Evolutionary conservation across 2,329 filamentous ascomycete species (phyloP).

Genomic region (Peltaster fructicola): DNA sequence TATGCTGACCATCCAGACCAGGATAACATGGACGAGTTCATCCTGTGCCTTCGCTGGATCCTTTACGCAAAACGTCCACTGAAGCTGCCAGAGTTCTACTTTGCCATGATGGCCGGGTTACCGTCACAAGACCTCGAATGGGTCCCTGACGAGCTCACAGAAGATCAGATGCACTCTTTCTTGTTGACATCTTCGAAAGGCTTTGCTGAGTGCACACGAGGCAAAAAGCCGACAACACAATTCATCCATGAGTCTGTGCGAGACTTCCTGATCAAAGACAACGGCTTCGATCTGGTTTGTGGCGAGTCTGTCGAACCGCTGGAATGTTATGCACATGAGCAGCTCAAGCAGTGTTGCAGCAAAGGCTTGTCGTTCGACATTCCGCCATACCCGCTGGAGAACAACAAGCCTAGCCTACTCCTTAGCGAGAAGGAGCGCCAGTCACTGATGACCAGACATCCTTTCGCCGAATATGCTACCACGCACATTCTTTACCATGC

Average conservation of each 20-base stretch:
- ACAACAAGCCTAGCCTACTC: no score
- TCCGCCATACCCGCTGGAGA: no score
- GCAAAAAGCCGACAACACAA: slow-evolving; percentile 22
- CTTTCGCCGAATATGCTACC: slow-evolving; percentile 30
- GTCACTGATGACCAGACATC: slow-evolving; percentile 14
- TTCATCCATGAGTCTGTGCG: slow-evolving; percentile 37
- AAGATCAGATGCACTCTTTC: slow-evolving; percentile 16
- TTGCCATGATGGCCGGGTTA: slow-evolving; percentile 20
- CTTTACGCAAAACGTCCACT: slow-evolving; percentile 32
- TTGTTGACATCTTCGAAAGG: slow-evolving; percentile 33
- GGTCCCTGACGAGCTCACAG: slow-evolving; percentile 8
- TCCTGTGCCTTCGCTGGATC: slow-evolving; percentile 36
- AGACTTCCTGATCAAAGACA: slow-evolving; percentile 28
- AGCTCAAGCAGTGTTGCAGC: slow-evolving; percentile 7
- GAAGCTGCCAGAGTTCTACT: slow-evolving; percentile 28
- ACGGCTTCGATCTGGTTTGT: slow-evolving; percentile 17
- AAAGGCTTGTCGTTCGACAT: no score
- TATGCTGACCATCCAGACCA: no score
- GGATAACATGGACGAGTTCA: not conserved
- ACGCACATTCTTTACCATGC: slow-evolving; percentile 24
- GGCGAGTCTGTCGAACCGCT: slow-evolving; percentile 5
- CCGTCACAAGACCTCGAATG: slow-evolving; percentile 4
- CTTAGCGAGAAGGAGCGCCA: slow-evolving; percentile 6
- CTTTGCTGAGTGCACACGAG: slow-evolving; percentile 26
- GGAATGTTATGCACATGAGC: slow-evolving; percentile 6